phyloP scores from a whole-genome alignment of 2,329 filamentous ascomycete species.

The Penicillium expansum region DNA sequence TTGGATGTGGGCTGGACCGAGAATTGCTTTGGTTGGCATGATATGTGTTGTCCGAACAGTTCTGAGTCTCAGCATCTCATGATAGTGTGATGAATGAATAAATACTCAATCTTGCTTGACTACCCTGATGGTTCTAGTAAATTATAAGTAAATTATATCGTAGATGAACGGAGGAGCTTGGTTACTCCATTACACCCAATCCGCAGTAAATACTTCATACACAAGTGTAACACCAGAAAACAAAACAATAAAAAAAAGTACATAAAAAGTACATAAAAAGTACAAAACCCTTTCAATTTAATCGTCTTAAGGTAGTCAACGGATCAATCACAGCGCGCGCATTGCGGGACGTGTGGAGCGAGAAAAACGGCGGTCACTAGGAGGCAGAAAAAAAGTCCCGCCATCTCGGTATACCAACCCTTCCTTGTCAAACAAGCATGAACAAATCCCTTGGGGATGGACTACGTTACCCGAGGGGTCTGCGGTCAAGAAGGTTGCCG shows the following conservation, averaged over 20 bases:
- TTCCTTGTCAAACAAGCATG: slow-evolving; percentile 27
- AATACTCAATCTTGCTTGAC: slow-evolving; percentile 19
- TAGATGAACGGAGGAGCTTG: not conserved
- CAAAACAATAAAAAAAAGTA: not conserved
- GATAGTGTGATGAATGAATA: slow-evolving; percentile 41
- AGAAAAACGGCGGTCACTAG: slow-evolving; percentile 20
- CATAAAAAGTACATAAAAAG: not conserved
- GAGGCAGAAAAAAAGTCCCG: slow-evolving; percentile 25
- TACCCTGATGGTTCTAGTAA: not conserved
- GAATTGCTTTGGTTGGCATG: slow-evolving; percentile 38
- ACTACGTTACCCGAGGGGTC: slow-evolving; percentile 46
- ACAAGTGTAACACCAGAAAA: not conserved
- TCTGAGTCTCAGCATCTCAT: slow-evolving; percentile 37
- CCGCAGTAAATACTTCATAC: not conserved
- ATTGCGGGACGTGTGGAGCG: slow-evolving; percentile 7
- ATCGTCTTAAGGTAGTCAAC: not conserved
- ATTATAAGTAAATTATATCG: not conserved
- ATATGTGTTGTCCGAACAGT: slow-evolving; percentile 34
- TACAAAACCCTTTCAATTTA: not conserved
- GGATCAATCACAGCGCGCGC: not conserved
- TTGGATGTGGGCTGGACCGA: slow-evolving; percentile 37
- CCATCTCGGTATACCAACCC: slow-evolving; percentile 1
- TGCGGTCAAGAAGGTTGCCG: slow-evolving; percentile 66
- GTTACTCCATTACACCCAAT: not conserved
- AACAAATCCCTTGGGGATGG: slow-evolving; percentile 35